Evolutionary conservation across 805 yeast genomes (phyloP).

Genomic region (Pichia occidentalis): DNA sequence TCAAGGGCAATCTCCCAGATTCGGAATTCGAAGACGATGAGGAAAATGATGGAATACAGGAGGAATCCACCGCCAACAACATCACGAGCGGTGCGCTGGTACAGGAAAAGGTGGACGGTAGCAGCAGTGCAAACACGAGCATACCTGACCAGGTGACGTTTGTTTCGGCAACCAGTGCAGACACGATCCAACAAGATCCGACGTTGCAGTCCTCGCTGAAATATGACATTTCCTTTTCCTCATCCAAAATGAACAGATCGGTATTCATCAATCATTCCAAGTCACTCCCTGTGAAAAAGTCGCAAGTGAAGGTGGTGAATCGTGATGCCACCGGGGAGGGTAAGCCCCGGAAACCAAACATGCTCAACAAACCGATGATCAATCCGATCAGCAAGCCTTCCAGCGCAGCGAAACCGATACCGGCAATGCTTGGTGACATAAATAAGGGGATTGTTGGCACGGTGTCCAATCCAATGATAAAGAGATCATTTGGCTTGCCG

Average conservation of each 20-base stretch:
- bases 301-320: constrained; percentile 17
- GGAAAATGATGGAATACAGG: constrained; percentile 17
- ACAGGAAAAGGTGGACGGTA: background rate
- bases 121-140: constrained; percentile 12
- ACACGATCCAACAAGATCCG: constrained; percentile 42
- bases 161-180: constrained; percentile 62
- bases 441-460: background rate
- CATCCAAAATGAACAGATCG: constrained; percentile 50
- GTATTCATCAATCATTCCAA: constrained; percentile 51
- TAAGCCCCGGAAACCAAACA: background rate
- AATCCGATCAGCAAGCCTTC: no score
- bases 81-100: background rate
- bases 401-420: background rate
- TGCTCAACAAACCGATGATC: background rate
- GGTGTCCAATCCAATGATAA: constrained; percentile 6
- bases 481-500: constrained; percentile 24
- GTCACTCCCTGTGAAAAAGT: constrained; percentile 55
- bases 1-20: constrained; percentile 14
- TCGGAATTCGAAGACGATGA: constrained; percentile 27
- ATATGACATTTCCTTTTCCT: constrained; percentile 53
- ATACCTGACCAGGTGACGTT: constrained; percentile 33
- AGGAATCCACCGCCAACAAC: background rate
- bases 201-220: constrained; percentile 33
- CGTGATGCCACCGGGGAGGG: constrained; percentile 10
- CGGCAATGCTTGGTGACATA: background rate